A percentile compares a stretch with the other conserved stretches of the same genome.
Evolutionary conservation across 192 early-diverging fungal genomes (phyloP).

Genomic region (Dissophora ornata): DNA sequence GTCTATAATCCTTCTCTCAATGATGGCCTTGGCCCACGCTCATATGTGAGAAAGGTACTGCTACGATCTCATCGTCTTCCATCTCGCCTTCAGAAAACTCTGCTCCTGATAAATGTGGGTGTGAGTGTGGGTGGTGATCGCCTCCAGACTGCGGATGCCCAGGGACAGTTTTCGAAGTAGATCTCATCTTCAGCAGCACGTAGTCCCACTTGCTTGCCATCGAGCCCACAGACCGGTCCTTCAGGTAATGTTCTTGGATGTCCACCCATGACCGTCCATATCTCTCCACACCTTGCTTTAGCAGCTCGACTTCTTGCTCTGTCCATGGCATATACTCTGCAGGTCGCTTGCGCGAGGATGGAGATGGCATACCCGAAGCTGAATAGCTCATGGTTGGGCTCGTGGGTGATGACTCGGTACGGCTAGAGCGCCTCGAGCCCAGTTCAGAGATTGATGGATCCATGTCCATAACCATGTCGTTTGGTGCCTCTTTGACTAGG

Average conservation of each 20-base stretch:
- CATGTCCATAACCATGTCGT: constrained; percentile 5
- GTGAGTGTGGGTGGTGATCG: background rate
- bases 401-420: background rate
- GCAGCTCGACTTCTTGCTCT: constrained; percentile 9
- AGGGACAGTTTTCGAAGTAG: background rate
- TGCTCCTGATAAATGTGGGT: background rate
- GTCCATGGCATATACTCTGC: constrained; percentile 3
- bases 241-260: constrained; percentile 15
- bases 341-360: background rate
- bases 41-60: background rate
- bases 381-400: background rate
- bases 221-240: constrained; percentile 12
- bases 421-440: too few species aligned
- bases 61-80: background rate
- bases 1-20: background rate
- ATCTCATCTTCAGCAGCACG: background rate
- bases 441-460: background rate
- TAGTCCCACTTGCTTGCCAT: constrained; percentile 25
- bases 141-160: background rate
- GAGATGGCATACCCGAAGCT: background rate
- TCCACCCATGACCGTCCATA: constrained; percentile 14
- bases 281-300: constrained; percentile 15
- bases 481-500: background rate
- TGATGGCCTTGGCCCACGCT: background rate
- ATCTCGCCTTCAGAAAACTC: background rate